phyloP scores from a whole-genome alignment of 2,329 filamentous ascomycete species.

The Colletotrichum scovillei region DNA sequence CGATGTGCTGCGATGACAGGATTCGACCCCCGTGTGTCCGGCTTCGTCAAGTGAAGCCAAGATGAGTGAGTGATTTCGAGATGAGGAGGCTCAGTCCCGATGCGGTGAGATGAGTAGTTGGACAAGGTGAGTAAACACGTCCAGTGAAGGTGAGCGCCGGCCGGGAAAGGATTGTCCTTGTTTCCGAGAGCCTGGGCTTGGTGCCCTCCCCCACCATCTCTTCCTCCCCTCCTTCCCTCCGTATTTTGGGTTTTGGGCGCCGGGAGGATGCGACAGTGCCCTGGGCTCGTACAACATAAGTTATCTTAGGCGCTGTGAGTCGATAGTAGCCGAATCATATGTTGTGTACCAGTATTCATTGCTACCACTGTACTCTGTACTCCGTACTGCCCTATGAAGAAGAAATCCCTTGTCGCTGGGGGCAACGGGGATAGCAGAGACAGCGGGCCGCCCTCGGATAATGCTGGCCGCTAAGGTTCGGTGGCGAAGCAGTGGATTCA shows the following conservation, averaged over 20 bases:
- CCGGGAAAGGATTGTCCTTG: slow-evolving; percentile 9
- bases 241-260: neutral
- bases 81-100: neutral
- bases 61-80: neutral
- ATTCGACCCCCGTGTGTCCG: neutral
- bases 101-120: neutral
- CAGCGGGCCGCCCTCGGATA: slow-evolving; percentile 18
- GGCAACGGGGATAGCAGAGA: slow-evolving; percentile 1
- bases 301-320: neutral
- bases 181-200: neutral
- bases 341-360: neutral
- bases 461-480: slow-evolving; percentile 1
- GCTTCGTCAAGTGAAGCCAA: neutral
- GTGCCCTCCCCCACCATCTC: neutral
- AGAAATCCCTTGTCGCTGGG: neutral
- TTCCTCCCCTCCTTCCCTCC: neutral
- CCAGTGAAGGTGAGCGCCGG: neutral
- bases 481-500: neutral
- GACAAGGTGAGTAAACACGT: neutral
- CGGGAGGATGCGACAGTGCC: neutral
- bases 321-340: neutral
- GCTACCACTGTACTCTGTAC: neutral
- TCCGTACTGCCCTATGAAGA: neutral
- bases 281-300: too few species aligned
- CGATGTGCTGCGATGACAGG: neutral